phyloP scores from a whole-genome alignment of 768 basidiomycete species.

The Crepidotus variabilis region DNA sequence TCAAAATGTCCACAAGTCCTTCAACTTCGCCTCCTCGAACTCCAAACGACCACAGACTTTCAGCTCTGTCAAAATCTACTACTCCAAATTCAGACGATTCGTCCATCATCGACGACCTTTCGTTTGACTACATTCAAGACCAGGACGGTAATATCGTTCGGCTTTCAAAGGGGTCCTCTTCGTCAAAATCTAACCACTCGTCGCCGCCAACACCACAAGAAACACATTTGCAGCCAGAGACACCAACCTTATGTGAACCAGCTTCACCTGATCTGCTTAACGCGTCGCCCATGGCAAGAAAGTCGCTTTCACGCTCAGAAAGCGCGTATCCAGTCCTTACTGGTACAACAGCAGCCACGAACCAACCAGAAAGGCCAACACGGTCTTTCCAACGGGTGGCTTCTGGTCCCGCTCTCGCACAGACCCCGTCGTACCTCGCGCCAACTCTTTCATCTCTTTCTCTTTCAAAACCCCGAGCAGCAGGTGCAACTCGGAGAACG shows the following conservation, averaged over 20 bases:
- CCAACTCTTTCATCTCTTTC: slow-evolving; percentile 28
- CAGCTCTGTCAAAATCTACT: slow-evolving; percentile 18
- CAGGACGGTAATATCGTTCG: slow-evolving; percentile 53
- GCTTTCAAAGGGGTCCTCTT: slow-evolving; percentile 47
- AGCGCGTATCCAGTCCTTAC: slow-evolving; percentile 50
- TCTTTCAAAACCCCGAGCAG: slow-evolving; percentile 29
- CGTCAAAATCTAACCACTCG: slow-evolving; percentile 38
- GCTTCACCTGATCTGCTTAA: slow-evolving; percentile 30
- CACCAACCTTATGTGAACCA: slow-evolving; percentile 27
- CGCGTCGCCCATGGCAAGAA: slow-evolving; percentile 36
- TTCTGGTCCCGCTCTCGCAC: slow-evolving; percentile 52
- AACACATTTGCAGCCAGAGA: slow-evolving; percentile 33
- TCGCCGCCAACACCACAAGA: slow-evolving; percentile 46
- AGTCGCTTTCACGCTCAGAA: slow-evolving; percentile 65
- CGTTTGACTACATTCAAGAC: slow-evolving; percentile 62
- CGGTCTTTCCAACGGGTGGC: slow-evolving; percentile 66
- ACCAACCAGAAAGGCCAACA: slow-evolving; percentile 29
- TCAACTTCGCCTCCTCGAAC: slow-evolving; percentile 38
- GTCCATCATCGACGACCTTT: slow-evolving; percentile 58
- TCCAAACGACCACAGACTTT: slow-evolving; percentile 27
- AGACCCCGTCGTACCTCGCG: slow-evolving; percentile 27
- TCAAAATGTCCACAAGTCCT: slow-evolving; percentile 23
- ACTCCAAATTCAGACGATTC: slow-evolving; percentile 50
- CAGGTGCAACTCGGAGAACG: slow-evolving; percentile 31
- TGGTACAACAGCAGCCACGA: slow-evolving; percentile 24